A percentile compares a stretch with the other conserved stretches of the same genome.
Conservation (phyloP, 1,284 basidiomycete species). For the Rhizoctonia solani region DNA sequence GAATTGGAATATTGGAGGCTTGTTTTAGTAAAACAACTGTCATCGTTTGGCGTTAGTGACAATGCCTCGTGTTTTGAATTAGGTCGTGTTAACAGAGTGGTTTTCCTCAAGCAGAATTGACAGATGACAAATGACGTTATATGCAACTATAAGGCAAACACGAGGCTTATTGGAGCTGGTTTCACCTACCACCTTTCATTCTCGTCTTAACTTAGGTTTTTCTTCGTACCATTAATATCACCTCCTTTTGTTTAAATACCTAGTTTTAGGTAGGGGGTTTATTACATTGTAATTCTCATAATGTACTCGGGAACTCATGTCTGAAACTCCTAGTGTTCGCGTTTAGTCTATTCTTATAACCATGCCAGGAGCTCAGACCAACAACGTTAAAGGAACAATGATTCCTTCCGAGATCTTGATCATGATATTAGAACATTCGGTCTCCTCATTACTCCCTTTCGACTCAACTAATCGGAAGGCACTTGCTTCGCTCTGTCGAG, state of each 20-base stretch:
- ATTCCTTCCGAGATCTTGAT: constrained; percentile 17
- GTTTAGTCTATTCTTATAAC: background rate
- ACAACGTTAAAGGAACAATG: background rate
- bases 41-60: no score
- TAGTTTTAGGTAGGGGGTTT: no score
- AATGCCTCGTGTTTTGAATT: no score
- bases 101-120: no score
- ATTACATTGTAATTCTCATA: no score
- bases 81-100: no score
- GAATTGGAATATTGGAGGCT: no score
- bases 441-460: background rate
- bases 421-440: constrained; percentile 2
- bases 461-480: background rate
- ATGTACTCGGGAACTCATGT: no score
- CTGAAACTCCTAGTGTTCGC: no score
- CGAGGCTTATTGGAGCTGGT: background rate
- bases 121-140: background rate
- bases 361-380: background rate
- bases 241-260: no score
- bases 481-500: constrained; percentile 13
- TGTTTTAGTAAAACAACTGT: no score
- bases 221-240: background rate
- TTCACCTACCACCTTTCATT: background rate
- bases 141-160: background rate
- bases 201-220: background rate